These are phyloP conservation scores for Suillus clintonianus DNA, from an alignment of 768 basidiomycete genomes.

Conservation along the genomic window DNA sequence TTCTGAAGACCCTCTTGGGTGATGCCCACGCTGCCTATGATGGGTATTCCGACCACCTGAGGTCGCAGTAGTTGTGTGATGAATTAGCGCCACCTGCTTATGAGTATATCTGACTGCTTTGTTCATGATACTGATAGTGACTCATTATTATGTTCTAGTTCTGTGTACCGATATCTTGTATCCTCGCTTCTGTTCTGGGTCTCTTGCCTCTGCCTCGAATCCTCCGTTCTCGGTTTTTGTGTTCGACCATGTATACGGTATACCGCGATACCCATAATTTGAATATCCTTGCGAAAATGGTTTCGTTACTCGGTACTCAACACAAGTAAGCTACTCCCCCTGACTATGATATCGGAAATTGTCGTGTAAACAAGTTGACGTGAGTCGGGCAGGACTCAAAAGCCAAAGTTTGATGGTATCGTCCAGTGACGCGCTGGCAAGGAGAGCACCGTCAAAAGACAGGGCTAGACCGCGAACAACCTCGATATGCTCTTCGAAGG, in stretches of 20 bases:
- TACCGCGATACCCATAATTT: neutral
- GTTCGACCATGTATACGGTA: neutral
- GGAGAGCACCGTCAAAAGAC: neutral
- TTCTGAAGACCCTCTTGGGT: conserved; percentile 24
- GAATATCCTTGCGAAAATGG: neutral
- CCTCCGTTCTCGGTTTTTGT: neutral
- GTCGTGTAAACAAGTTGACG: neutral
- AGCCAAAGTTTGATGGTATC: neutral
- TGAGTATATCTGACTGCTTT: neutral
- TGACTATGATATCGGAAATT: neutral
- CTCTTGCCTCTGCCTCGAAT: neutral
- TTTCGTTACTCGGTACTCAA: neutral
- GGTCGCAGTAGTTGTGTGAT: neutral
- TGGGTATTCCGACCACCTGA: conserved; percentile 16
- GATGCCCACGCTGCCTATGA: conserved; percentile 27
- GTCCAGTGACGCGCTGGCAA: neutral
- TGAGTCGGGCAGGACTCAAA: neutral
- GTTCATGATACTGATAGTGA: neutral
- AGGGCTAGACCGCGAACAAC: neutral
- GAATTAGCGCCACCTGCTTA: neutral
- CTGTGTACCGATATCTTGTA: neutral
- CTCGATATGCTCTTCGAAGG: neutral
- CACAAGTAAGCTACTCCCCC: neutral
- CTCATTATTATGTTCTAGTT: neutral
- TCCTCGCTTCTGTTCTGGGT: neutral